phyloP scores from a whole-genome alignment of 176 grass and related monocot genomes.

The Raddia guianensis region DNA sequence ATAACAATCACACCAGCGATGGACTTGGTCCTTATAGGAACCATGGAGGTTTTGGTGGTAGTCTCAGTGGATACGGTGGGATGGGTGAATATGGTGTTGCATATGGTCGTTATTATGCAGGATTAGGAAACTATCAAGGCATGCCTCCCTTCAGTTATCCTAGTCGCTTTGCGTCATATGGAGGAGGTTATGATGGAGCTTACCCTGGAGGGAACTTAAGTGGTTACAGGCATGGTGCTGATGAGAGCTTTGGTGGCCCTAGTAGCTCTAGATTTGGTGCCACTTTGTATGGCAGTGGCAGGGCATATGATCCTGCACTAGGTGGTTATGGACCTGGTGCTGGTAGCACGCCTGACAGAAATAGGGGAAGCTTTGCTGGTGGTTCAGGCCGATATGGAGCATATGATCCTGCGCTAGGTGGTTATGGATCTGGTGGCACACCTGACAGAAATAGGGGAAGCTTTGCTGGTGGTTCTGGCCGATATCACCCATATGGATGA shows the following conservation, averaged over 20 bases:
- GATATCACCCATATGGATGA: constrained; percentile 85
- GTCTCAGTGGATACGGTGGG: constrained; percentile 55
- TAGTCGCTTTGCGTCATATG: constrained; percentile 63
- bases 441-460: constrained; percentile 52
- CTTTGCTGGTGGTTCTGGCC: constrained; percentile 56
- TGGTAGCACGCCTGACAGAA: too few relatives aligned
- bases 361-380: too few relatives aligned
- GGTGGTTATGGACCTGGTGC: too few relatives aligned
- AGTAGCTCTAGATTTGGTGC: constrained; percentile 54
- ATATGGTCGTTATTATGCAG: constrained; percentile 67
- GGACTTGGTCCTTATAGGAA: constrained; percentile 61
- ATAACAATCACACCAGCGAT: constrained; percentile 50
- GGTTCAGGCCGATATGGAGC: constrained; percentile 11
- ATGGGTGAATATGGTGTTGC: constrained; percentile 57
- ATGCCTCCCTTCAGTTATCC: constrained; percentile 58
- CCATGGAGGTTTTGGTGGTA: constrained; percentile 54
- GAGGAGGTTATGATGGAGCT: constrained; percentile 59
- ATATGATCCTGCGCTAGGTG: constrained; percentile 68
- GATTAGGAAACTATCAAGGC: constrained; percentile 61
- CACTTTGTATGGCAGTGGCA: constrained; percentile 26
- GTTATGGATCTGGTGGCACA: constrained; percentile 50
- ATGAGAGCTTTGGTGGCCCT: constrained; percentile 53
- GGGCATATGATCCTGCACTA: too few relatives aligned
- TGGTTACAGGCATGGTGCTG: constrained; percentile 51
- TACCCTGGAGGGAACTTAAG: constrained; percentile 59